Evolutionary conservation across 2,329 filamentous ascomycete species (phyloP), one percentile per base, ranked within the genome.

Genomic region (Cytospora chrysosperma): DNA sequence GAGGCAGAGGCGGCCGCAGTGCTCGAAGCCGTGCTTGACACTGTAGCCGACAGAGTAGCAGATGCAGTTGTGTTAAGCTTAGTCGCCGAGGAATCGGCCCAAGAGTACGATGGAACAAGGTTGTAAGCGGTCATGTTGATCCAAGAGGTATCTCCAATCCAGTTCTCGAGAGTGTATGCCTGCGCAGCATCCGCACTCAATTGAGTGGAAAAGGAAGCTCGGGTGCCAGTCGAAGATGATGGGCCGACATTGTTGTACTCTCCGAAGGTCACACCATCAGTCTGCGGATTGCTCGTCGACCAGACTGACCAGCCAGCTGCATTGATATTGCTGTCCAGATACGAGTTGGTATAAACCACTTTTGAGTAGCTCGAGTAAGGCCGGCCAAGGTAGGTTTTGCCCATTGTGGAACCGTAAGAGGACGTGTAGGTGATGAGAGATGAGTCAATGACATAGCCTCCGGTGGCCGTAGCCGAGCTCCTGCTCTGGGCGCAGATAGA

Each of bases 81-180:
- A 12, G 40, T 47, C 9, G 2, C 68, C 21, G 40, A 47, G 40
- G 40, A n/a, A 21, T 8, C 40, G 10, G 15, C 65, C 30, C 74
- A 67, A 28, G 64, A 69, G 67, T 74, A 78, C 12, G 74, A 76
- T 5, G 77, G 76, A 7, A 68, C 64, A 30, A 73, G 75, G 49
- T 72, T 73, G 64, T 76, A 80, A 3, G 77, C 75, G 34, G 70
- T 72, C 71, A 73, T 72, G 54, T 80, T 77, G 40, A 80, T 71
- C 75, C 77, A 80, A 9, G 73, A 71, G 4, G 75, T 79, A 51
- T 74, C 74, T 17, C 75, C 75, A 54, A 80, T 72, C 68, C 75
- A 78, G n/a, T 69, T 70, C 7, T 67, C 66, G 40, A 81, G 67
- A 3, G 69, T 72, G 59, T 79, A 79, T 2, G 70, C 61, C 6